phyloP scores from a whole-genome alignment of 768 basidiomycete genomes.

The Suillus variegatus region DNA sequence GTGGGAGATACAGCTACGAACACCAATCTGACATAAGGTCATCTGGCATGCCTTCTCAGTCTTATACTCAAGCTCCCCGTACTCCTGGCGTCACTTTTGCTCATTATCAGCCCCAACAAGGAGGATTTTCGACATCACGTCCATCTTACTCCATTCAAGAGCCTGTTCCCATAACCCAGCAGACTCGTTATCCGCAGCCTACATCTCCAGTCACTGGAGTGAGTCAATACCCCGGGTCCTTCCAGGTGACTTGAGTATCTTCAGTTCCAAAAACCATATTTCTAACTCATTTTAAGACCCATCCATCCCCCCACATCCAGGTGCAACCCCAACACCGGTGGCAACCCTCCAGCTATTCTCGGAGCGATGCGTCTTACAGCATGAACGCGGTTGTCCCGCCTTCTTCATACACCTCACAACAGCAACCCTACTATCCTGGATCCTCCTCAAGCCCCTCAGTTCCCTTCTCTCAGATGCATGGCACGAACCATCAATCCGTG shows the following conservation, averaged over 20 bases:
- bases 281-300: slow-evolving; percentile 16
- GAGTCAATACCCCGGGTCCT: slow-evolving; percentile 26
- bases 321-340: slow-evolving; percentile 24
- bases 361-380: slow-evolving; percentile 19
- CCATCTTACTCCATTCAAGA: slow-evolving; percentile 31
- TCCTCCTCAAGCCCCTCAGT: slow-evolving; percentile 18
- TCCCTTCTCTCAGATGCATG: slow-evolving; percentile 30
- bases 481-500: slow-evolving; percentile 16
- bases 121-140: slow-evolving; percentile 35
- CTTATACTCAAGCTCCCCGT: slow-evolving; percentile 22
- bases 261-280: neutral
- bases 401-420: slow-evolving; percentile 20
- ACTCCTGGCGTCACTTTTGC: slow-evolving; percentile 34
- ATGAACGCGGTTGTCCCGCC: slow-evolving; percentile 17
- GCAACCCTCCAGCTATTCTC: slow-evolving; percentile 25
- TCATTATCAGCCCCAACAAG: slow-evolving; percentile 39
- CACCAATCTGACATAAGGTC: slow-evolving; percentile 20
- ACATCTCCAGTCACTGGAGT: slow-evolving; percentile 17
- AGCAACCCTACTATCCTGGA: slow-evolving; percentile 28
- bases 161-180: slow-evolving; percentile 14
- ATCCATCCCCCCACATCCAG: slow-evolving; percentile 16
- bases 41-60: slow-evolving; percentile 14
- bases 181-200: slow-evolving; percentile 19
- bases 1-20: slow-evolving; percentile 26
- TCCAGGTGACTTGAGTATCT: slow-evolving; percentile 20